Evolutionary conservation across 768 basidiomycete genomes (phyloP), one percentile per base, ranked within the genome.

Genomic region (Auriscalpium orientale): DNA sequence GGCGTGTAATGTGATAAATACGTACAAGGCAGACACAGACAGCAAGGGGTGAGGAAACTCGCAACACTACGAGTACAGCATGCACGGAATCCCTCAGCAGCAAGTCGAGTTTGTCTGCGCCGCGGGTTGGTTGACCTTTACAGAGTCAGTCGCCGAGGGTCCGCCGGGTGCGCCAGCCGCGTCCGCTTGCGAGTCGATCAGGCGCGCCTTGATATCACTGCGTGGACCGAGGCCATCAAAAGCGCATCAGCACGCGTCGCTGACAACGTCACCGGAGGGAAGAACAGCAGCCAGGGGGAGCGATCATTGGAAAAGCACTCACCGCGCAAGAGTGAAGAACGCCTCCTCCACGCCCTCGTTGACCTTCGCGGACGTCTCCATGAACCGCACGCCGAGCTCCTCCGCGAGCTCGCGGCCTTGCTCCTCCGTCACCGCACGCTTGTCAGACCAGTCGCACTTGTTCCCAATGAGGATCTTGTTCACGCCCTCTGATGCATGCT

Each of bases 391-490:
- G n/a, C 91, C 94, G 34, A 98, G 82, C 71, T 98, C 94, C 53
- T 87, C 78, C 5, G 97, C 97, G 46, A 99, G 82, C 64, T 89
- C 89, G 56, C 86, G 86, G 44, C 97, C 95, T 73, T 94, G 91
- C 66, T 92, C 89, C 69, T 89, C 85, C 5, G 91, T 86, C 55
- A 99, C 91, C 13, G 85, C 88, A 62, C 88, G 84, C 76, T 97
- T 98, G 72, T 98, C 95, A 55, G 86, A 84, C 93, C 95, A 97
- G 71, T 99, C 97, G 46, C 90, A 98, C 73, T 99, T 99, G 78
- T 99, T 99, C 40, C 97, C 97, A 62, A 98, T 91, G 52, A 98
- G 84, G 58, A 99, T 91, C 83, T 98, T 98, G 84, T 98, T 98
- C 61, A 98, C 97, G 38, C 93, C 94, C 62, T 98, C 93, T 1